These are phyloP conservation scores for Diutina rugosa DNA, from an alignment of 1,139 yeast genomes.

Conservation along the genomic window DNA sequence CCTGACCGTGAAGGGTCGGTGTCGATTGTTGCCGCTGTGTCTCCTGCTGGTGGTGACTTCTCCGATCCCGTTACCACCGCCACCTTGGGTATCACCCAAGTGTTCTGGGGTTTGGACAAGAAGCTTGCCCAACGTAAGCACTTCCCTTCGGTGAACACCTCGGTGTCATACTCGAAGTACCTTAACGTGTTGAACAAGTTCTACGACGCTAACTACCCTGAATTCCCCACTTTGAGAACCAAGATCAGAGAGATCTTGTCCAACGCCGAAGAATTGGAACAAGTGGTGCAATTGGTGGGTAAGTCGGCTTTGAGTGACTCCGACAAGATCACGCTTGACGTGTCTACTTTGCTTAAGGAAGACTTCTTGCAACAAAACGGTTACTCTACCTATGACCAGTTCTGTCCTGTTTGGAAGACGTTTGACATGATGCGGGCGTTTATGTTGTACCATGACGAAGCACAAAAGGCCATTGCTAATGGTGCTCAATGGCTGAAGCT, in stretches of 20 bases:
- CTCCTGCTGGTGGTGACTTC: conserved; percentile 99
- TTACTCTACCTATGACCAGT: conserved; percentile 93
- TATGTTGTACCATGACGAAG: conserved; percentile 85
- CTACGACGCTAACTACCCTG: conserved; percentile 80
- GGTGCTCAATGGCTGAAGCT: conserved; percentile 94
- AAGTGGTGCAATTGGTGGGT: conserved; percentile 98
- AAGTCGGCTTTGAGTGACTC: conserved; percentile 93
- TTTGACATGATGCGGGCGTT: conserved; percentile 96
- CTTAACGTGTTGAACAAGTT: conserved; percentile 76
- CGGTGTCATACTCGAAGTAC: conserved; percentile 93
- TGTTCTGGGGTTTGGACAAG: conserved; percentile 99
- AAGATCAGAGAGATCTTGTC: conserved; percentile 89
- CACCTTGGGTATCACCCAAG: conserved; percentile 97
- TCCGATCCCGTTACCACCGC: conserved; percentile 99
- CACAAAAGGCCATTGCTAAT: conserved; percentile 89
- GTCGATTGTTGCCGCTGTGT: conserved; percentile 98
- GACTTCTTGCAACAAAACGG: conserved; percentile 99
- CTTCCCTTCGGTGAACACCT: conserved; percentile 96
- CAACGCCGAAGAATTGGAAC: conserved; percentile 96
- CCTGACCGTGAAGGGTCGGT: conserved; percentile 96
- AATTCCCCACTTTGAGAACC: conserved; percentile 80
- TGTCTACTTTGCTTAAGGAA: conserved; percentile 81
- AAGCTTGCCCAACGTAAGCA: conserved; percentile 99
- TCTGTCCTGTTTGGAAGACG: conserved; percentile 99
- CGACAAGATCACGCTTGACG: conserved; percentile 93